phyloP scores from a whole-genome alignment of 1,284 basidiomycete species.

The Phaffia rhodozyma region DNA sequence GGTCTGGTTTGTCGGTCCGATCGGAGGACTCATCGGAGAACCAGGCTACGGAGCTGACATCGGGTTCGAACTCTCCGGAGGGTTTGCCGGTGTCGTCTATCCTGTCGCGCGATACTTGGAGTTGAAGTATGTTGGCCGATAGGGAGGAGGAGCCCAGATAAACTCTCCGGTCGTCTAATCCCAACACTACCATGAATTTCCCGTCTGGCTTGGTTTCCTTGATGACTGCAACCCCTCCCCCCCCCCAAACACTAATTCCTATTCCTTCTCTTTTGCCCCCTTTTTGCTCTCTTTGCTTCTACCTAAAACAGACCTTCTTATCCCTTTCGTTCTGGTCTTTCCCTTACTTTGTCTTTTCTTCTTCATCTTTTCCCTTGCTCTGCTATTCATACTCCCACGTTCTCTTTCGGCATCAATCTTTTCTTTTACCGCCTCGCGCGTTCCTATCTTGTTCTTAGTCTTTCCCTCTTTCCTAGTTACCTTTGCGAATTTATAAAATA shows the following conservation, averaged over 20 bases:
- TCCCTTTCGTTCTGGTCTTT: neutral
- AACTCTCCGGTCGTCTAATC: no score
- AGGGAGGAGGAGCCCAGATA: neutral
- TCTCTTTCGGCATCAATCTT: no score
- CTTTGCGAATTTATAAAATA: no score
- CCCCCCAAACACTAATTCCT: neutral
- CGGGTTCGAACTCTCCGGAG: slow-evolving; percentile 29
- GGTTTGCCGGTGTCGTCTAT: slow-evolving; percentile 29
- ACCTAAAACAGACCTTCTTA: neutral
- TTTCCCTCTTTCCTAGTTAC: no score
- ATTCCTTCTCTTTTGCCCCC: neutral
- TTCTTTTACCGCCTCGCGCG: no score
- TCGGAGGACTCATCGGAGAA: slow-evolving; percentile 21
- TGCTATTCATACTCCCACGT: no score
- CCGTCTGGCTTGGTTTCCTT: neutral
- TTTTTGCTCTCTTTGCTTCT: neutral
- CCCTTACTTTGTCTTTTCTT: neutral
- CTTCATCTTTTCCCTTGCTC: neutral
- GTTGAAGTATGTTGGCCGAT: slow-evolving; percentile 24
- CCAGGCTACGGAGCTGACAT: slow-evolving; percentile 24
- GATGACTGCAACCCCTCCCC: neutral
- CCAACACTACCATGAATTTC: no score
- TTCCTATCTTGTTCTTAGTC: no score
- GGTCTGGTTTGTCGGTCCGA: slow-evolving; percentile 29
- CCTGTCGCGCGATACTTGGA: slow-evolving; percentile 30